Conservation (phyloP, 2,329 filamentous ascomycete species). For the Phoma herbarum region DNA sequence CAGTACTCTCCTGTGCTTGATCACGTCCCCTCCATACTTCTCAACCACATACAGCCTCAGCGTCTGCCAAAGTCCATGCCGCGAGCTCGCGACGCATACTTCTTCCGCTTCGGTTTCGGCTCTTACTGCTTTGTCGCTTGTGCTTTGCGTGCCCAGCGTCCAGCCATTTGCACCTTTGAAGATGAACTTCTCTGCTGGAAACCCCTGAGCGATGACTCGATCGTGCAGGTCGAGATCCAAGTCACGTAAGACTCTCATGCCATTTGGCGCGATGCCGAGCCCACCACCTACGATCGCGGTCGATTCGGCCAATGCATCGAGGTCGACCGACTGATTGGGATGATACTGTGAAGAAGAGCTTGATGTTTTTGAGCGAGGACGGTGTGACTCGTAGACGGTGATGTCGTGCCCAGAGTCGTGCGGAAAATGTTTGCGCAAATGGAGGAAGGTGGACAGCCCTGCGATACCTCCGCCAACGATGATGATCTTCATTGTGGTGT, state of each 20-base stretch:
- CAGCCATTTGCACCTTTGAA: conserved; percentile 35
- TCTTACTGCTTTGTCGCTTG: conserved; percentile 21
- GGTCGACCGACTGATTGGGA: background rate
- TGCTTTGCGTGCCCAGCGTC: conserved; percentile 27
- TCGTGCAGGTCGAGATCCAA: conserved; percentile 29
- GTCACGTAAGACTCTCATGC: conserved; percentile 33
- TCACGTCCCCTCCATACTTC: conserved; percentile 18
- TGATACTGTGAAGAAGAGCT: too few species aligned
- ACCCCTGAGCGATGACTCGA: conserved; percentile 32
- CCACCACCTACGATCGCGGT: conserved; percentile 25
- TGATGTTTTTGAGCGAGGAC: background rate
- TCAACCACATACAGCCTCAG: conserved; percentile 25
- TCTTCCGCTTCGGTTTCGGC: conserved; percentile 19
- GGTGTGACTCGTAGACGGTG: conserved; percentile 7
- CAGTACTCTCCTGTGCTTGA: conserved; percentile 20
- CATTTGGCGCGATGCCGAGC: conserved; percentile 43
- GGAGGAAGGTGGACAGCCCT: conserved; percentile 32
- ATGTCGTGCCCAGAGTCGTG: conserved; percentile 26
- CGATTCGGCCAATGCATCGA: conserved; percentile 4
- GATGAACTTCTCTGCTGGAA: conserved; percentile 27
- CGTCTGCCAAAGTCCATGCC: conserved; percentile 38
- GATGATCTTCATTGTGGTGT: conserved; percentile 17
- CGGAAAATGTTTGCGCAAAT: conserved; percentile 38
- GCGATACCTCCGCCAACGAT: conserved; percentile 29
- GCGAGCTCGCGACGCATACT: conserved; percentile 28